Percentiles rank a stretch among this genome's conserved stretches.
These are phyloP conservation scores for Casuarina equisetifolia DNA, from an alignment of 306 rosid genomes.

Conservation along the genomic window DNA sequence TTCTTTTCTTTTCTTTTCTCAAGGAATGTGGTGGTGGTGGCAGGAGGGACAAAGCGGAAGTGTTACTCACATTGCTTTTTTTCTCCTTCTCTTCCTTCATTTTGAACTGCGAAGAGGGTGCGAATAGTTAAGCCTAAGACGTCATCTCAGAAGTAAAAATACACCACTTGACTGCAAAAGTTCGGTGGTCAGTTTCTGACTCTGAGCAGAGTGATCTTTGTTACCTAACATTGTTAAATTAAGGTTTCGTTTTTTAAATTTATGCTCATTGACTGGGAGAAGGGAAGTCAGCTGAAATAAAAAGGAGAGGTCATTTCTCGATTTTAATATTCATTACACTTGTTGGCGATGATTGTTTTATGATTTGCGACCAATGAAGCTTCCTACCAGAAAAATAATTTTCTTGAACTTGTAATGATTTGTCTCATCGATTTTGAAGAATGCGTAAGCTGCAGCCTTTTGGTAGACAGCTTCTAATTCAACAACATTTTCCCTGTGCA, in stretches of 20 bases:
- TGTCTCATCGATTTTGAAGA: neutral
- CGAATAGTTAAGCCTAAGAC: neutral
- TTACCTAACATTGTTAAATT: neutral
- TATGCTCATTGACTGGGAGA: neutral
- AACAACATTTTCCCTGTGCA: neutral
- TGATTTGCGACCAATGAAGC: neutral
- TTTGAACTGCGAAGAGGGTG: neutral
- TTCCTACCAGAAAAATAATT: neutral
- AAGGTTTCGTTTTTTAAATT: neutral
- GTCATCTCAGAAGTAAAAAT: neutral
- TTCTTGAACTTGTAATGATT: neutral
- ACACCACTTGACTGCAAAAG: constrained; percentile 3
- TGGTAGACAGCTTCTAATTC: neutral
- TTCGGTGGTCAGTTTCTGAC: neutral
- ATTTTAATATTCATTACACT: neutral
- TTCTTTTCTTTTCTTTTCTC: neutral
- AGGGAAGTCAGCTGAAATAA: neutral
- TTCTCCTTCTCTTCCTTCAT: too few species aligned
- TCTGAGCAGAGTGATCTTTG: neutral
- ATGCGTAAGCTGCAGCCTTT: neutral
- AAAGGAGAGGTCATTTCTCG: neutral
- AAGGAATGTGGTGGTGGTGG: neutral
- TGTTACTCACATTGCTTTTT: neutral
- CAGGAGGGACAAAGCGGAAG: neutral
- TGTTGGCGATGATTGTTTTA: neutral